Evolutionary conservation across 192 early-diverging fungal genomes (phyloP).

Genomic region (Radiomyces spectabilis): DNA sequence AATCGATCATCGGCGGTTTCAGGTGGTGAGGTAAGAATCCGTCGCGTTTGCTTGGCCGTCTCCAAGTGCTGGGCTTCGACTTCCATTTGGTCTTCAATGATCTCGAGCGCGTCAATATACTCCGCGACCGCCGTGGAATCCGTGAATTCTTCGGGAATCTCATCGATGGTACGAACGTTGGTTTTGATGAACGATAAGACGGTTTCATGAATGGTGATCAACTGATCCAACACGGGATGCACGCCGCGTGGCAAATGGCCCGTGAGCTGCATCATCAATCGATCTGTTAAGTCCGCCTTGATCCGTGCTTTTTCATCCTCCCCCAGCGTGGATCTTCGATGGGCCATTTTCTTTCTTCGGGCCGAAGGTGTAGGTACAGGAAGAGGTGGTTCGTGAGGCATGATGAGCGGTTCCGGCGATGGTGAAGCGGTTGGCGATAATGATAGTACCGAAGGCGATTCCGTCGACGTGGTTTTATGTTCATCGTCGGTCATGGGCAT

Average conservation of each 20-base stretch:
- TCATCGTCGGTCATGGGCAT: background rate
- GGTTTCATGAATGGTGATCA: constrained; percentile 20
- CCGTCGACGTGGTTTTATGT: background rate
- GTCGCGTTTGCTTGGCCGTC: constrained; percentile 5
- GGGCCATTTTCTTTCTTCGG: constrained; percentile 6
- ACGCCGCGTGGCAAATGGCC: constrained; percentile 28
- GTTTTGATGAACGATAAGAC: constrained; percentile 21
- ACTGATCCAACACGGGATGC: constrained; percentile 19
- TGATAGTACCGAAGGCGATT: background rate
- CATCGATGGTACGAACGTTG: constrained; percentile 7
- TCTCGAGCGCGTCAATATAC: constrained; percentile 15
- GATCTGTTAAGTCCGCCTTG: constrained; percentile 16
- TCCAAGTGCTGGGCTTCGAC: background rate
- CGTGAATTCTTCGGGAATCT: constrained; percentile 15
- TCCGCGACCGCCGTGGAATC: constrained; percentile 8
- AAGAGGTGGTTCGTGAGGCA: background rate
- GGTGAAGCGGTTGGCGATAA: no score
- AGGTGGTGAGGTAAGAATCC: constrained; percentile 11
- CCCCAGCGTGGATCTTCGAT: constrained; percentile 16
- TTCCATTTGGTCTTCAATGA: constrained; percentile 15
- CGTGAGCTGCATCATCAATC: constrained; percentile 22
- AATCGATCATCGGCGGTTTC: constrained; percentile 18
- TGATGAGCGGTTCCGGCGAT: no score
- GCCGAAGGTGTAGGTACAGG: constrained; percentile 9
- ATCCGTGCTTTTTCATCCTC: constrained; percentile 26